Evolutionary conservation across 2,329 filamentous ascomycete species (phyloP).

Genomic region (Botrytis paeoniae): DNA sequence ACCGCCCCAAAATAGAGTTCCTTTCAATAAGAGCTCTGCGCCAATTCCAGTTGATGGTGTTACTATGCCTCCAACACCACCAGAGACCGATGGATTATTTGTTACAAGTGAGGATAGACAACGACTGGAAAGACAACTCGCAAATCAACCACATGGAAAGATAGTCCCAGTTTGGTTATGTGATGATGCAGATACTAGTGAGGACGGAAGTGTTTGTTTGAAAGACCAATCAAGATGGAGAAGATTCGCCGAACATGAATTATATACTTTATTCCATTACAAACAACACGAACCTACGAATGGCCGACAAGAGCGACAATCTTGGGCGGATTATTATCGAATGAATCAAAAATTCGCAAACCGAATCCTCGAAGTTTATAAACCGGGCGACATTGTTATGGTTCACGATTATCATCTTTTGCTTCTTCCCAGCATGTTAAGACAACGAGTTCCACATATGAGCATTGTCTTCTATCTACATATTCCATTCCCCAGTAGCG

Average conservation of each 20-base stretch:
- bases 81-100: conserved; percentile 64
- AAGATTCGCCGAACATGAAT: conserved; percentile 83
- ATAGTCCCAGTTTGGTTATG: conserved; percentile 87
- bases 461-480: conserved; percentile 96
- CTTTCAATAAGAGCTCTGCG: conserved; percentile 72
- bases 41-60: conserved; percentile 71
- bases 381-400: conserved; percentile 86
- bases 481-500: conserved; percentile 91
- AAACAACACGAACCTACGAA: conserved; percentile 90
- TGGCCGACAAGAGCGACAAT: conserved; percentile 73
- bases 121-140: conserved; percentile 71
- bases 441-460: conserved; percentile 81
- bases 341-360: conserved; percentile 93
- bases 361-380: conserved; percentile 82
- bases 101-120: conserved; percentile 68
- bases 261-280: conserved; percentile 94
- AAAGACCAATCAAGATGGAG: conserved; percentile 86
- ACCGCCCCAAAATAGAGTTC: conserved; percentile 39
- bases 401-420: conserved; percentile 95
- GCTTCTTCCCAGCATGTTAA: conserved; percentile 81
- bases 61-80: conserved; percentile 53
- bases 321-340: conserved; percentile 90
- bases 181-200: conserved; percentile 66
- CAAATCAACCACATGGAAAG: conserved; percentile 69
- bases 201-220: conserved; percentile 64